Conservation (phyloP, 495 filamentous ascomycete species). For the Podospora sp. region DNA sequence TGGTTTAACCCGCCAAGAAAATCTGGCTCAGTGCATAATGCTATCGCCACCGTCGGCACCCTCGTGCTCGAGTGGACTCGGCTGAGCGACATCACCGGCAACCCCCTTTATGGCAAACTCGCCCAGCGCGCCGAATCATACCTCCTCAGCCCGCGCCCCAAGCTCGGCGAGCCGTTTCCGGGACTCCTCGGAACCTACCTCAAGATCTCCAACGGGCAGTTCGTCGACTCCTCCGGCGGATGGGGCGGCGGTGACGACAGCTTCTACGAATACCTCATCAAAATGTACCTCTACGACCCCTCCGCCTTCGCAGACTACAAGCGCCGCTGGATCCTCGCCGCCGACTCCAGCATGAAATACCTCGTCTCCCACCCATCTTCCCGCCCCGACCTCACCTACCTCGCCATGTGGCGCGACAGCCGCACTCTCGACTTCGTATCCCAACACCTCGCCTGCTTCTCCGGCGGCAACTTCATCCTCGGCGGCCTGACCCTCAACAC, state of each 20-base stretch:
- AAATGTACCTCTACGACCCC: slow-evolving; percentile 87
- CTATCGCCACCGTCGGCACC: slow-evolving; percentile 71
- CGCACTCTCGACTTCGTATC: slow-evolving; percentile 53
- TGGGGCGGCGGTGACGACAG: slow-evolving; percentile 84
- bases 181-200: slow-evolving; percentile 75
- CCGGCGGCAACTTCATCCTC: slow-evolving; percentile 84
- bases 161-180: slow-evolving; percentile 68
- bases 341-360: slow-evolving; percentile 73
- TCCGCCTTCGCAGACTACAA: slow-evolving; percentile 62
- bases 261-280: slow-evolving; percentile 92
- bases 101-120: slow-evolving; percentile 65
- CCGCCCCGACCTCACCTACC: slow-evolving; percentile 74
- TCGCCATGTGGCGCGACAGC: slow-evolving; percentile 63
- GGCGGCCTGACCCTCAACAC: slow-evolving; percentile 71
- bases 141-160: slow-evolving; percentile 66
- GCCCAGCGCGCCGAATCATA: slow-evolving; percentile 72
- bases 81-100: slow-evolving; percentile 74
- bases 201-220: slow-evolving; percentile 64
- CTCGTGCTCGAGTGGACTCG: slow-evolving; percentile 85
- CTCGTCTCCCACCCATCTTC: slow-evolving; percentile 70
- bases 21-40: slow-evolving; percentile 58
- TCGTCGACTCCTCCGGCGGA: slow-evolving; percentile 66
- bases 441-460: slow-evolving; percentile 79
- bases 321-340: slow-evolving; percentile 77
- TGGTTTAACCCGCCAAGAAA: slow-evolving; percentile 57